Percentiles rank a stretch among this genome's conserved stretches.
Conservation (phyloP, 768 basidiomycete species). For the Tricholoma matsutake region DNA sequence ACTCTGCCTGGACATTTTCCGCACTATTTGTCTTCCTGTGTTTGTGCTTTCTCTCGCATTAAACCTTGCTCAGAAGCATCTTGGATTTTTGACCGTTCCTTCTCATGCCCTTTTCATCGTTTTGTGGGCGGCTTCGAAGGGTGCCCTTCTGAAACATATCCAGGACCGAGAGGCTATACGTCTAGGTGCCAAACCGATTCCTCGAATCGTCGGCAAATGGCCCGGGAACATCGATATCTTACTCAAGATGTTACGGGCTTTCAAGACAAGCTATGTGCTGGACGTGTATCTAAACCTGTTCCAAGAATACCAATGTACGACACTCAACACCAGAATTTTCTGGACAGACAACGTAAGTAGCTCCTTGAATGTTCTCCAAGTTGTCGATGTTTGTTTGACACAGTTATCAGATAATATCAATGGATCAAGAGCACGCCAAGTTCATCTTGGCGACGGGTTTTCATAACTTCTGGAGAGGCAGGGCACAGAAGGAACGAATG, state of each 20-base stretch:
- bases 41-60: slow-evolving; percentile 30
- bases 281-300: slow-evolving; percentile 66
- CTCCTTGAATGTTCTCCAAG: background rate
- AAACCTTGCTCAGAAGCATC: slow-evolving; percentile 22
- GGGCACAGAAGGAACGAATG: slow-evolving; percentile 63
- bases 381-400: background rate
- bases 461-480: slow-evolving; percentile 64
- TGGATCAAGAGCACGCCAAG: slow-evolving; percentile 70
- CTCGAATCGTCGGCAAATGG: slow-evolving; percentile 64
- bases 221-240: slow-evolving; percentile 77
- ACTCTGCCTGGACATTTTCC: slow-evolving; percentile 44
- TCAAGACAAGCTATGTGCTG: slow-evolving; percentile 57
- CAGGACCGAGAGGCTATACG: slow-evolving; percentile 44
- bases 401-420: slow-evolving; percentile 57
- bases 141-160: slow-evolving; percentile 29
- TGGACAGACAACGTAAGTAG: slow-evolving; percentile 62
- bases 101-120: slow-evolving; percentile 40
- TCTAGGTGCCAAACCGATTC: slow-evolving; percentile 51
- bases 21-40: slow-evolving; percentile 40
- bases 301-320: slow-evolving; percentile 67
- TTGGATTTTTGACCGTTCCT: slow-evolving; percentile 37
- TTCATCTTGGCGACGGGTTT: slow-evolving; percentile 66
- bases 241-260: slow-evolving; percentile 49
- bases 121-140: slow-evolving; percentile 34
- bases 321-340: slow-evolving; percentile 63